Base-by-base conservation (phyloP, 345 rosid species). In the Litchi chinensis region DNA sequence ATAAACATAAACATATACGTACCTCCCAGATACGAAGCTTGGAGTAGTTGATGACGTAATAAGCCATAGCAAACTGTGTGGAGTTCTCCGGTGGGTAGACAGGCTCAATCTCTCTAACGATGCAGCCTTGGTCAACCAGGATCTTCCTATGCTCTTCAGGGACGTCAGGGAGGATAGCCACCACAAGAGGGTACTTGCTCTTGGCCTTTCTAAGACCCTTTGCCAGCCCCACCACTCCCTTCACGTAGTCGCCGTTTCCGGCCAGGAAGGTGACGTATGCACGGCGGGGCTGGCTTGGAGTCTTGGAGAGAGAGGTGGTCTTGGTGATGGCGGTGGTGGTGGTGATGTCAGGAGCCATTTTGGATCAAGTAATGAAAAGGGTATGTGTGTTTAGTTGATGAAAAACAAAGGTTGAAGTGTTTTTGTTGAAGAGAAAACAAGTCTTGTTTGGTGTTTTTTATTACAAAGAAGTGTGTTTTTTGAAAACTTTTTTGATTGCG, bases 11-110 rank as follows among this genome's bases (percentile, higher is more conserved):
- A 37, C 37, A n/a, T 9, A 13, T 5, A 41, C 65, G 3, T 81
- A 90, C 97, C 90, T 92, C 88, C 97, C 97, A 92, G 19, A 92
- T 92, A 68, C 97, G 92, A 11, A 92, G 93, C 77, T 92, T 90
- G 77, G 93, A 89, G 83, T 92, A 92, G 82, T 90, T 92, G 84
- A 92, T 90, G 80, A 92, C 94, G 54, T 92, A 92, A 66, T 92
- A 88, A 37, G 93, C 87, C 97, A 92, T 88, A 69, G 94, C 97
- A 22, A 90, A 92, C 73, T 87, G 87, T 24, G 96, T 92, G 81
- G 90, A 91, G 66, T 88, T 92, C 73, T 87, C 87, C 2, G 97
- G 94, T 0, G 97, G 97, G 76, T 76, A 76, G 26, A 92, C 83
- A 0, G 94, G 93, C 46, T 81, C 82, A 39, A 92, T 92, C 83